Percentiles rank a stretch among this genome's conserved stretches.
Conservation (phyloP, 257 asterid genomes). For the Solanum ossicruentum region DNA sequence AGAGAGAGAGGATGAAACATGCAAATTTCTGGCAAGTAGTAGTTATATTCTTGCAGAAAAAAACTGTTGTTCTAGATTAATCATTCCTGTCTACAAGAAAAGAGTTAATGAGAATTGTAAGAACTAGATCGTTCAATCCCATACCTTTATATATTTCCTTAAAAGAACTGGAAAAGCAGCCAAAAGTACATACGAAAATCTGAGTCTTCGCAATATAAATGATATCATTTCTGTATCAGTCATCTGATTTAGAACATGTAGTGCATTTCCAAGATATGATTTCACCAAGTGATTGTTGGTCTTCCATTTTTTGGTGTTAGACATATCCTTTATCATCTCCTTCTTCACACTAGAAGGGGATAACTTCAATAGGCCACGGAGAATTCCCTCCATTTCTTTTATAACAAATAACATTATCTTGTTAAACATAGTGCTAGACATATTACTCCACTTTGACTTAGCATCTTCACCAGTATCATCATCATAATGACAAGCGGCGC, state of each 20-base stretch:
- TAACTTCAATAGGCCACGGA: conserved; percentile 50
- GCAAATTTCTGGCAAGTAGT: not conserved
- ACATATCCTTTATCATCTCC: conserved; percentile 46
- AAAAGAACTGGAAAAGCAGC: conserved; percentile 52
- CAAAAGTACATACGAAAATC: conserved; percentile 55
- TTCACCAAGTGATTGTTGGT: conserved; percentile 68
- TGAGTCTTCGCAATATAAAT: conserved; percentile 56
- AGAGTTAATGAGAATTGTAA: not conserved
- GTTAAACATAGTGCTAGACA: conserved; percentile 85
- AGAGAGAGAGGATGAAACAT: not conserved
- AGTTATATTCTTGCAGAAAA: not conserved
- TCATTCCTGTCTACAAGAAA: not conserved
- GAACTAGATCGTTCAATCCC: not conserved
- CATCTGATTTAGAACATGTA: conserved; percentile 90
- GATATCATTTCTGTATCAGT: conserved; percentile 84
- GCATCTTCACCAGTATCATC: conserved; percentile 71
- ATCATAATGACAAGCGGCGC: conserved; percentile 86
- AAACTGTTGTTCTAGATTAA: not conserved
- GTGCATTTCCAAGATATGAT: conserved; percentile 89
- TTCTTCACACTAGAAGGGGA: conserved; percentile 63
- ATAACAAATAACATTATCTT: conserved; percentile 77
- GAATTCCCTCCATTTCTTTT: conserved; percentile 85
- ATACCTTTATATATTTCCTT: too few relatives aligned
- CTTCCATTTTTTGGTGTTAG: conserved; percentile 64
- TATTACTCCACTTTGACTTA: conserved; percentile 37